Evolutionary conservation across 768 basidiomycete species (phyloP).

Genomic region (Mycena albidolilacea): DNA sequence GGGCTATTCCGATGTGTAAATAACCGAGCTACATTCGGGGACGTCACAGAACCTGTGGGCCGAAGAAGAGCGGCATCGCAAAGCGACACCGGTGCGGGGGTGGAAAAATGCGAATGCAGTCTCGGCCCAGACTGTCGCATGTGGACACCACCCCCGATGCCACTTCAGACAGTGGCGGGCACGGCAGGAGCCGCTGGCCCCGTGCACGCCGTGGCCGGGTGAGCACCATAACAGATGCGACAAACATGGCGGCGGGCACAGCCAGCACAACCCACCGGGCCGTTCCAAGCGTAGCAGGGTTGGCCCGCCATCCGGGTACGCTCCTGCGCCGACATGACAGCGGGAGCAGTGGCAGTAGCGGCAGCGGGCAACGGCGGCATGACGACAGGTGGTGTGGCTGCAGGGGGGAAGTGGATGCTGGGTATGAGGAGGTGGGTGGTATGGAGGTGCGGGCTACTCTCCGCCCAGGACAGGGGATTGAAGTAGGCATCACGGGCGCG

Average conservation of each 20-base stretch:
- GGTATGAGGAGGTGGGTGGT: background rate
- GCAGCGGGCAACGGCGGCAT: too few species aligned
- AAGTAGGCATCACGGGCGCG: too few species aligned
- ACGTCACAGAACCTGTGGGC: slow-evolving; percentile 2
- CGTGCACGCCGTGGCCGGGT: too few species aligned
- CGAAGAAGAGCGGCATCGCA: background rate
- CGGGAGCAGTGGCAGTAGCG: too few species aligned
- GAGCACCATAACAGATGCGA: too few species aligned
- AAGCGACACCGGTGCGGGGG: background rate
- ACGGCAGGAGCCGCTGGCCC: too few species aligned
- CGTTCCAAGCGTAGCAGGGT: too few species aligned
- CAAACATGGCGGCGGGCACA: too few species aligned
- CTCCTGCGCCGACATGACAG: background rate
- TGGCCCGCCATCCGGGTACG: too few species aligned
- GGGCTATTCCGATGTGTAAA: slow-evolving; percentile 5
- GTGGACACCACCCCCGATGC: background rate
- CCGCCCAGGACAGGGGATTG: too few species aligned
- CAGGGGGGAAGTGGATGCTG: background rate
- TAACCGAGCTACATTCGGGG: slow-evolving; percentile 24
- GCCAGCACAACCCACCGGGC: too few species aligned
- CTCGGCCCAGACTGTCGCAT: background rate
- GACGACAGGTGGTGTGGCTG: background rate
- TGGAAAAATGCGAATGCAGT: background rate
- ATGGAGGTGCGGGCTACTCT: too few species aligned
- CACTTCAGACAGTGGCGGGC: background rate